Percentiles rank a stretch among this genome's conserved stretches.
phyloP scores from a whole-genome alignment of 1,284 basidiomycete species.

The Schizopora paradoxa region DNA sequence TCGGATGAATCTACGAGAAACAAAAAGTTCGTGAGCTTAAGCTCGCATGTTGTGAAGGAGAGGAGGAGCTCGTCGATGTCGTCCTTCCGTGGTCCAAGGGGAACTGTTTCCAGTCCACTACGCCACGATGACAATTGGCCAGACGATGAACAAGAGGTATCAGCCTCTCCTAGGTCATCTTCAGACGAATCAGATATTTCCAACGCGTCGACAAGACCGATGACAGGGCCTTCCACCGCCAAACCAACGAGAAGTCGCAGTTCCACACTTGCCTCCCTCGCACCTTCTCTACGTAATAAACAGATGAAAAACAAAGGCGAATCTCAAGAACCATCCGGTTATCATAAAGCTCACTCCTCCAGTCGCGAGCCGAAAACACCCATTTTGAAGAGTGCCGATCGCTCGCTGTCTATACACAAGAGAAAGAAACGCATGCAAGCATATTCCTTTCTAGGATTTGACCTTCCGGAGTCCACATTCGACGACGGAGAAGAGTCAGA shows the following conservation, averaged over 20 bases:
- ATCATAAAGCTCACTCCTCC: no score
- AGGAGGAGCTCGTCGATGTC: background rate
- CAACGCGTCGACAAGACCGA: constrained; percentile 14
- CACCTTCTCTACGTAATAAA: no score
- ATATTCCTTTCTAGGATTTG: constrained; percentile 7
- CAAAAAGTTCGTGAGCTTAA: no score
- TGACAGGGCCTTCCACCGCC: constrained; percentile 7
- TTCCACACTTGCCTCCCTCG: constrained; percentile 4
- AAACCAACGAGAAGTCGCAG: constrained; percentile 11
- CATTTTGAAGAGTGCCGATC: constrained; percentile 7
- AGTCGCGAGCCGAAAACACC: background rate
- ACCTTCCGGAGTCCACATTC: constrained; percentile 3
- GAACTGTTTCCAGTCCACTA: constrained; percentile 1
- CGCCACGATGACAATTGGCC: constrained; percentile 15
- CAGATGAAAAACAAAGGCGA: no score
- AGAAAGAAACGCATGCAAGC: constrained; percentile 8
- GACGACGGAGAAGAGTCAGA: constrained; percentile 20
- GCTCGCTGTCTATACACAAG: constrained; percentile 12
- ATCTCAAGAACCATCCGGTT: no score
- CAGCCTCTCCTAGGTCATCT: constrained; percentile 9
- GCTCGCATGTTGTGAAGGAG: no score
- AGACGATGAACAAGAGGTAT: constrained; percentile 17
- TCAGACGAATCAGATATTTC: constrained; percentile 16
- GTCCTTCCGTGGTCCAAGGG: background rate
- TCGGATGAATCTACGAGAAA: constrained; percentile 24